Conservation (phyloP, 768 basidiomycete species). For the Floccularia luteovirens region DNA sequence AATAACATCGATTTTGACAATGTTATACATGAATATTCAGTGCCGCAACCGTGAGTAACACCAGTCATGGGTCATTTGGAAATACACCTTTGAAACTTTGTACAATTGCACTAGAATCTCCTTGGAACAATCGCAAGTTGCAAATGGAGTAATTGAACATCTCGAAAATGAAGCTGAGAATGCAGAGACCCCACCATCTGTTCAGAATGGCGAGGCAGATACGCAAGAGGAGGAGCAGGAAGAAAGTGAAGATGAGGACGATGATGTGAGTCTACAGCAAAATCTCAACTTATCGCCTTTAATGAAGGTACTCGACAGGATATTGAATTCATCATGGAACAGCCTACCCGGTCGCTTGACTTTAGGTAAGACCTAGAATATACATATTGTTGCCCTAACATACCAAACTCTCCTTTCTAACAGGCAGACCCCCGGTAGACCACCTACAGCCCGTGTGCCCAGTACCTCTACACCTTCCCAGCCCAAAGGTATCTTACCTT, state of each 20-base stretch:
- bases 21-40: conserved; percentile 37
- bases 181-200: conserved; percentile 16
- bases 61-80: conserved; percentile 10
- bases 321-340: conserved; percentile 89
- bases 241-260: conserved; percentile 32
- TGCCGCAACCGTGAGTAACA: conserved; percentile 56
- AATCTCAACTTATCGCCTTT: not conserved
- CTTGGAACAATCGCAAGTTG: conserved; percentile 31
- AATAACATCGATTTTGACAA: conserved; percentile 34
- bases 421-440: conserved; percentile 27
- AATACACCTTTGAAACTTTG: conserved; percentile 5
- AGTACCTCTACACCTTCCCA: conserved; percentile 21
- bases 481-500: conserved; percentile 18
- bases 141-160: conserved; percentile 43
- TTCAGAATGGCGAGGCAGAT: conserved; percentile 25
- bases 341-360: conserved; percentile 62
- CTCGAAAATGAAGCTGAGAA: conserved; percentile 40
- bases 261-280: conserved; percentile 23
- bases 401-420: conserved; percentile 1
- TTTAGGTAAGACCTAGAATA: conserved; percentile 53
- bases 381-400: not conserved
- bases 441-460: conserved; percentile 20
- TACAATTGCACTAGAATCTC: conserved; percentile 21
- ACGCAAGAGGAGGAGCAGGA: conserved; percentile 30
- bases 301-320: conserved; percentile 35